phyloP scores from a whole-genome alignment of 2,329 filamentous ascomycete species.

The Alternaria ventricosa region DNA sequence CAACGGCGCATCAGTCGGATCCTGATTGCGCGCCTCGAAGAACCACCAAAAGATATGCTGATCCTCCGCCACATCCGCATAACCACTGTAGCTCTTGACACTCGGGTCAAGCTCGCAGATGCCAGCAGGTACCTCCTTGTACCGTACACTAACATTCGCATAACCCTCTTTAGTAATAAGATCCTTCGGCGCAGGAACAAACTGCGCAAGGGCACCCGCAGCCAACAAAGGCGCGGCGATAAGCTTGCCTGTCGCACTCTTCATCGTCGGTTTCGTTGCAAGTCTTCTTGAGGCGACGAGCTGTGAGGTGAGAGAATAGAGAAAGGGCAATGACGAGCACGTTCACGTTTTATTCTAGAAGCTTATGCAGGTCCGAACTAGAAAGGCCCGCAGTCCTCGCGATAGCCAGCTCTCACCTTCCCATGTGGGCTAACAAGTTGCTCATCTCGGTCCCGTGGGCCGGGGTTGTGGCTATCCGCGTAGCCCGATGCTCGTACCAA shows the following conservation, averaged over 20 bases:
- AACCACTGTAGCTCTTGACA: slow-evolving; percentile 64
- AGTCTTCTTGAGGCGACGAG: neutral
- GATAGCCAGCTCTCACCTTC: slow-evolving; percentile 8
- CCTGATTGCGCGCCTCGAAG: slow-evolving; percentile 60
- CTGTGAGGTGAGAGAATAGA: neutral
- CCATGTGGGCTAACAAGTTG: slow-evolving; percentile 9
- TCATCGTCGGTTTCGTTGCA: slow-evolving; percentile 10
- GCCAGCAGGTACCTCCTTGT: slow-evolving; percentile 62
- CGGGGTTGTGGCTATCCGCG: slow-evolving; percentile 2
- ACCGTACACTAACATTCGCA: slow-evolving; percentile 61
- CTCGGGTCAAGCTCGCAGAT: slow-evolving; percentile 64
- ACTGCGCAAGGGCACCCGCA: slow-evolving; percentile 45
- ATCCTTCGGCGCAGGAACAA: slow-evolving; percentile 54
- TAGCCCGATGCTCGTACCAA: slow-evolving; percentile 6
- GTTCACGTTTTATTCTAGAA: neutral
- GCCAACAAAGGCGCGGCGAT: slow-evolving; percentile 25
- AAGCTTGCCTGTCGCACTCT: slow-evolving; percentile 11
- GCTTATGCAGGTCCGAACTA: neutral
- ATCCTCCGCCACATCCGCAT: slow-evolving; percentile 59
- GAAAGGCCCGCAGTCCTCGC: neutral
- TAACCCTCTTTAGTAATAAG: slow-evolving; percentile 53
- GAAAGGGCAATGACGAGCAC: neutral
- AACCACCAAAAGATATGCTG: slow-evolving; percentile 65
- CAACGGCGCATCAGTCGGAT: slow-evolving; percentile 61
- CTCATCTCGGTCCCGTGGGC: slow-evolving; percentile 3